These are phyloP conservation scores for Monosporascus cannonballus DNA, from an alignment of 2,329 filamentous ascomycete genomes.

Conservation along the genomic window DNA sequence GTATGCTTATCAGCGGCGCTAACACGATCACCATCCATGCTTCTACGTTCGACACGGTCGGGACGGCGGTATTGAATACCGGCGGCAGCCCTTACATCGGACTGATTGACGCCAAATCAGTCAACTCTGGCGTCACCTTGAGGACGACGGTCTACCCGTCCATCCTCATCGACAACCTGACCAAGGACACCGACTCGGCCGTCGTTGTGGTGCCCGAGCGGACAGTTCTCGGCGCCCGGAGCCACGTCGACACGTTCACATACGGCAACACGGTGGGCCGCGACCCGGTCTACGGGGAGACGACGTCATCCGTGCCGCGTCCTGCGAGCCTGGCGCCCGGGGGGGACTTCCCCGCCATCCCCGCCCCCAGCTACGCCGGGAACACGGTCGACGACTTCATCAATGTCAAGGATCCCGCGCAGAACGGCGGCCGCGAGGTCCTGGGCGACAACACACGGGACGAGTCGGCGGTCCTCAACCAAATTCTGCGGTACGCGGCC, in stretches of 20 bases:
- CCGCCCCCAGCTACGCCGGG: slow-evolving; percentile 34
- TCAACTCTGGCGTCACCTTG: slow-evolving; percentile 36
- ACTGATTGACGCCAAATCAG: slow-evolving; percentile 33
- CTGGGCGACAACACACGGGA: slow-evolving; percentile 33
- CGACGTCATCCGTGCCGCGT: slow-evolving; percentile 24
- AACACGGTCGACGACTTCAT: slow-evolving; percentile 29
- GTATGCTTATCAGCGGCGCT: slow-evolving; percentile 31
- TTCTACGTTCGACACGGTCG: slow-evolving; percentile 34
- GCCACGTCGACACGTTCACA: slow-evolving; percentile 33
- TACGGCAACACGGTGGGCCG: slow-evolving; percentile 36
- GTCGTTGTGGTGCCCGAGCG: slow-evolving; percentile 26
- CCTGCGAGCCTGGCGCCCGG: slow-evolving; percentile 30
- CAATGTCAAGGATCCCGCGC: slow-evolving; percentile 35
- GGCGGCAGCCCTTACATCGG: slow-evolving; percentile 34
- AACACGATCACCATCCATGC: slow-evolving; percentile 33
- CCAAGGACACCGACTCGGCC: slow-evolving; percentile 32
- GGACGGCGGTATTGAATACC: slow-evolving; percentile 30
- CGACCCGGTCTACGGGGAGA: slow-evolving; percentile 33
- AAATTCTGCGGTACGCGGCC: slow-evolving; percentile 31
- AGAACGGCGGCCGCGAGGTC: slow-evolving; percentile 30
- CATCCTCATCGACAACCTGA: slow-evolving; percentile 37
- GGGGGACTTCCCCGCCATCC: slow-evolving; percentile 29
- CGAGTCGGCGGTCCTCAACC: slow-evolving; percentile 32
- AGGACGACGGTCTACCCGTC: slow-evolving; percentile 31
- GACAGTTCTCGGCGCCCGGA: slow-evolving; percentile 24